Evolutionary conservation across 164 flowering plant species (phyloP), one percentile per base, ranked within the genome.

Genomic region (Umbellularia californica): DNA sequence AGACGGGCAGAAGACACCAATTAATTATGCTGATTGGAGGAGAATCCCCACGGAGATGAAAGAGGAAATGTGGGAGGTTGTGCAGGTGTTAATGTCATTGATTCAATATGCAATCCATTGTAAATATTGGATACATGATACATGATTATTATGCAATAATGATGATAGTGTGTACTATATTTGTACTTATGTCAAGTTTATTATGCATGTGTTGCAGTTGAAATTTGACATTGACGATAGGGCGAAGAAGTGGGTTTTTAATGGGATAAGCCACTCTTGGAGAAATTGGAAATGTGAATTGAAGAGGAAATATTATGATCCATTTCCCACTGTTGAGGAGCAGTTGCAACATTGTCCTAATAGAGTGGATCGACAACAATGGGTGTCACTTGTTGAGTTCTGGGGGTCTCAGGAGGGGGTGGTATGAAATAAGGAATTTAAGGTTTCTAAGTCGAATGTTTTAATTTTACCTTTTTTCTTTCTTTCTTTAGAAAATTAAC

Each of bases 351-450:
- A 78, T 47, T 52, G 69, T 68, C 74, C 73, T 50, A 70, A 58
- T 60, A 68, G 81, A 70, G 79, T 82, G 27, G 68, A 71, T 50
- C 79, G 72, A 17, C 79, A 78, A 0, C 82, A 82, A 30, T 80
- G 82, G 85, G 69, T 58, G 13, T 17, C 27, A 30, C 82, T 82
- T 20, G 67, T 82, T 19, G 28, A 66, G 27, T 74, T 69, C 65
- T 82, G 85, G 82, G 69, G 65, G 72, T 73, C 85, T 30, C 76
- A 80, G 64, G 77, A 74, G 50, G 67, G 65, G 19, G 69, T 72
- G 79, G 82, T 82, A 65, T 60, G 72, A 50, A 50, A 22, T 55
- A 52, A 70, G 9, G 3, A 64, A 23, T 17, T 55, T 17, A 52
- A 15, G 23, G 22, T 27, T 69, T 3, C 3, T 62, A 41, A 7